Base-by-base conservation (phyloP, 331 rosid species). In the Prunus yedoensis region DNA sequence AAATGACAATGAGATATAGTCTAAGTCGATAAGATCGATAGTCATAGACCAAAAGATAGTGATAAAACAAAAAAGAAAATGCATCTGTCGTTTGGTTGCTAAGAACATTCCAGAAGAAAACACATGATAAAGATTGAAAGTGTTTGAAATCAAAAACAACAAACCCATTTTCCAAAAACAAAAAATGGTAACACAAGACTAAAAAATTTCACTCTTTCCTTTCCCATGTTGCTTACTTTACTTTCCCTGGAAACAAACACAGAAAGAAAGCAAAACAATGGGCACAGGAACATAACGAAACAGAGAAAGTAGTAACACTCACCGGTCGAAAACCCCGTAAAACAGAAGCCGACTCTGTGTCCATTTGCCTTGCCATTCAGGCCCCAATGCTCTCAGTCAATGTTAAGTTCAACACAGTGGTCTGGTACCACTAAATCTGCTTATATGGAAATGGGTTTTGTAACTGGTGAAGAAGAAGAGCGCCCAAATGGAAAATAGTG, bases 291-390 rank as follows among this genome's bases (percentile, higher is more conserved):
- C 46, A 53, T 30, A 21, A 43, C 23, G n/a, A 16, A 62, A 70
- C 43, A 38, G 43, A 38, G 38, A 3, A 17, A 68, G 17, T 21
- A 50, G 21, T 46, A 56, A 41, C 23, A 50, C 79, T 38, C 27
- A 75, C 79, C 21, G 4, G 61, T 4, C 58, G 73, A 8, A 43
- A 66, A 16, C 62, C 43, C 8, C 71, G 17, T 62, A 63, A 8
- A 52, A 8, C n/a, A 68, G 66, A 67, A 15, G 3, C 46, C 0
- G 79, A 65, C 52, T 66, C 79, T 18, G 73, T 32, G 73, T 75
- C 57, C 79, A 65, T 53, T 53, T 53, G 38, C 53, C 66, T 53
- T 50, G 52, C 79, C 73, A 23, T 23, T 54, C 11, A 43, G 25
- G 53, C 27, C 71, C 65, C 32, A 75, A 65, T 66, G 70, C 52